Percentiles rank a stretch among this genome's conserved stretches.
These are phyloP conservation scores for Liriodendron chinense DNA, from an alignment of 164 flowering plant genomes.

Conservation along the genomic window DNA sequence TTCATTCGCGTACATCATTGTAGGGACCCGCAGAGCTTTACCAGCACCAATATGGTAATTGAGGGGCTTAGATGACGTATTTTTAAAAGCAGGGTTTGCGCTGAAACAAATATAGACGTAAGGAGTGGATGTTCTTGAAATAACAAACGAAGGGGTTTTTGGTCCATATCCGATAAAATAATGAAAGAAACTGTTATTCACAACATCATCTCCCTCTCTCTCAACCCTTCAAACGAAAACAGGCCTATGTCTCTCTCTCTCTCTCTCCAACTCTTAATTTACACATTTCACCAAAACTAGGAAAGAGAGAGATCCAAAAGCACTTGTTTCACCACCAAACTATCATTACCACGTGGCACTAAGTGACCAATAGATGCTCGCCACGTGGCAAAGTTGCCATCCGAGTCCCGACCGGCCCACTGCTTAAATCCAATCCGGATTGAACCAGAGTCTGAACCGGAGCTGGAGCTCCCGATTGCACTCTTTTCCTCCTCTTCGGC, in stretches of 20 bases:
- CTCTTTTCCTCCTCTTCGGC: slow-evolving; percentile 25
- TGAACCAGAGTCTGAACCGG: background rate
- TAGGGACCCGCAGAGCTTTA: too few species aligned
- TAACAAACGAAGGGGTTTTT: too few species aligned
- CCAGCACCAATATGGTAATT: too few species aligned
- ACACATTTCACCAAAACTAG: background rate
- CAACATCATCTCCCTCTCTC: background rate
- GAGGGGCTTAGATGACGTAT: too few species aligned
- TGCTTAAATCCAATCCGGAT: background rate
- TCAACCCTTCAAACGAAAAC: background rate
- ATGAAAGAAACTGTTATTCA: background rate
- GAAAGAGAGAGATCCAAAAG: background rate
- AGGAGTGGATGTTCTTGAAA: too few species aligned
- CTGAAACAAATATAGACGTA: too few species aligned
- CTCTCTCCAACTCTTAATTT: background rate
- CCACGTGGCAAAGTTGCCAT: background rate
- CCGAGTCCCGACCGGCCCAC: background rate
- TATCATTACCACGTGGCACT: background rate
- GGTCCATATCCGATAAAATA: background rate
- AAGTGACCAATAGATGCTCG: background rate
- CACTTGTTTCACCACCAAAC: background rate
- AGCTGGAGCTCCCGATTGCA: background rate
- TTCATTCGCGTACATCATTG: too few species aligned
- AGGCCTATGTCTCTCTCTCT: background rate
- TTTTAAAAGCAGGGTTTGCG: too few species aligned